Conservation (phyloP, 2,329 filamentous ascomycete species). For the Penicillium aurantiogriseum region DNA sequence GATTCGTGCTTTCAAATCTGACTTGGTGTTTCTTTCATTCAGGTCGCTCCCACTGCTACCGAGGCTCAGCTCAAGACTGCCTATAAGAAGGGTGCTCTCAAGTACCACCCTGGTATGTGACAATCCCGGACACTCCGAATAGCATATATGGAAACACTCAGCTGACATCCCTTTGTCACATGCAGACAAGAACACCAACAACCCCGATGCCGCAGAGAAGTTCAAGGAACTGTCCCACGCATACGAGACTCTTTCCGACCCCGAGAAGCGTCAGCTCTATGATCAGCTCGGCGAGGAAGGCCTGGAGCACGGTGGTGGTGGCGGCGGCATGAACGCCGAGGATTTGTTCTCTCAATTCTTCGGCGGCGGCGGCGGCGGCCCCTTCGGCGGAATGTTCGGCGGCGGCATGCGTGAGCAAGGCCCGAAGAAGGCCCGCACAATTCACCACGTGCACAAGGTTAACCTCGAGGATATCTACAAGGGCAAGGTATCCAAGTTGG, state of each 20-base stretch:
- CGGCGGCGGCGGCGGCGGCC: conserved; percentile 65
- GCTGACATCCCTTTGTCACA: background rate
- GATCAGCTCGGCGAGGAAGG: conserved; percentile 98
- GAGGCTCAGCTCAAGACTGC: conserved; percentile 90
- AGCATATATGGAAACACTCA: conserved; percentile 8
- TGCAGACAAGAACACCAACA: conserved; percentile 91
- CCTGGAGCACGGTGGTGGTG: conserved; percentile 78
- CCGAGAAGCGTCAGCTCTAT: conserved; percentile 87
- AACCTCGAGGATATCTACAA: conserved; percentile 97
- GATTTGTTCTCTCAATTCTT: conserved; percentile 98
- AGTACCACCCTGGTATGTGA: conserved; percentile 81
- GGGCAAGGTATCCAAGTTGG: conserved; percentile 96
- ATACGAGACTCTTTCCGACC: conserved; percentile 90
- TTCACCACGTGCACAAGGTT: conserved; percentile 98
- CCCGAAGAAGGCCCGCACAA: conserved; percentile 88
- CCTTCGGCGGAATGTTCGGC: conserved; percentile 74
- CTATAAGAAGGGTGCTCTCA: conserved; percentile 89
- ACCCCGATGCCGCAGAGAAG: conserved; percentile 90
- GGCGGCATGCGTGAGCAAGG: conserved; percentile 76
- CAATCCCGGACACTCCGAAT: conserved; percentile 8
- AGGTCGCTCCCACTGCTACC: conserved; percentile 76
- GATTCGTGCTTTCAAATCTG: conserved; percentile 12
- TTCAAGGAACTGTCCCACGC: conserved; percentile 98
- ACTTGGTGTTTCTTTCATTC: conserved; percentile 26
- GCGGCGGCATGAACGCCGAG: conserved; percentile 88